Evolutionary conservation across 495 filamentous ascomycete species (phyloP), one percentile per base, ranked within the genome.

Genomic region (Daldinia caldariorum): DNA sequence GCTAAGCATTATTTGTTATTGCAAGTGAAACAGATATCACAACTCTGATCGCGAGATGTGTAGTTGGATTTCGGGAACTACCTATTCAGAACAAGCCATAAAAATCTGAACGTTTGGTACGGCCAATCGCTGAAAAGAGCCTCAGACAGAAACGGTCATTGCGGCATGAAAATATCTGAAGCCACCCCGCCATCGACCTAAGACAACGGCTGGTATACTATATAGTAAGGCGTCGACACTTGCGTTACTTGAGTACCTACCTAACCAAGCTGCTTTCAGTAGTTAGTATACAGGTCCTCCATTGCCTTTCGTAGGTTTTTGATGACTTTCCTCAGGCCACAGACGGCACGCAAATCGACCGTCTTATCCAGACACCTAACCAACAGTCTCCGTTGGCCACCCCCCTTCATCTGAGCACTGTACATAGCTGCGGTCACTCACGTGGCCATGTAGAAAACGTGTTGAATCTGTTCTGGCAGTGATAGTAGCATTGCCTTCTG

Each of bases 301-400:
- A 12, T 54, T 63, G 29, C 47, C 54, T 45, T 59, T 31, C 18
- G 41, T 54, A 35, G 59, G 56, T 49, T 22, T 61, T 20, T 49
- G 55, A 53, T 63, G 47, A 55, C 58, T 32, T 47, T 2, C 43
- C 43, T 58, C 9, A 50, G 26, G n/a, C 12, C 60, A 67, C 50
- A 72, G 60, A 67, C 69, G 69, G 69, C 63, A 41, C 16, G 39
- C 13, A 63, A 55, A 67, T 61, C 29, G n/a, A 49, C 69, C 69
- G 56, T 72, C 60, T 72, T 72, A 72, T 72, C 45, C 26, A 16
- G 43, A 63, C 53, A 39, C 18, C 6, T 38, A 50, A 10, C 22
- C 9, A 51, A 12, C 16, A 22, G 22, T 54, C 54, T 56, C 55
- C 55, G 63, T 64, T 61, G 39, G 69, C 14, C 39, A 38, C 45